A percentile compares a stretch with the other conserved stretches of the same genome.
Evolutionary conservation across 495 filamentous ascomycete genomes (phyloP).

Genomic region (Collariella sp.): DNA sequence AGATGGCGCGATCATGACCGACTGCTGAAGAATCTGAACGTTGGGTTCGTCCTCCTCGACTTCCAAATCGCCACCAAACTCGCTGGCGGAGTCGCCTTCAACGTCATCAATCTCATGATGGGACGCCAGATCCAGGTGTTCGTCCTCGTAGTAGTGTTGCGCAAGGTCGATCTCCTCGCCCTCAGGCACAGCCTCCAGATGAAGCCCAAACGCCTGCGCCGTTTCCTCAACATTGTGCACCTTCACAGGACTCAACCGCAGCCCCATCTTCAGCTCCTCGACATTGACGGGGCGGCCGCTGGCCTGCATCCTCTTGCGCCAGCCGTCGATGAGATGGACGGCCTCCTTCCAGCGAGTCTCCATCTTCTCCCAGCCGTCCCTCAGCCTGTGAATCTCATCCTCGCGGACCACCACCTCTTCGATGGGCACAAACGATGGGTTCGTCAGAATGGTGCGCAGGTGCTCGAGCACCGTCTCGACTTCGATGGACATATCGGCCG

Average conservation of each 20-base stretch:
- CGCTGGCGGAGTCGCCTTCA: background rate
- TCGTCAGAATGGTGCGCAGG: constrained; percentile 73
- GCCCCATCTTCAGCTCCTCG: constrained; percentile 70
- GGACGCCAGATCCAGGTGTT: constrained; percentile 22
- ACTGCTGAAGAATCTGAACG: constrained; percentile 41
- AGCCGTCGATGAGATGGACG: constrained; percentile 81
- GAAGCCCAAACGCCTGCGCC: constrained; percentile 26
- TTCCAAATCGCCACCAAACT: constrained; percentile 36
- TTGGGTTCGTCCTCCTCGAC: constrained; percentile 41
- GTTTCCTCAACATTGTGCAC: constrained; percentile 46
- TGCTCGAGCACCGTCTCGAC: constrained; percentile 70
- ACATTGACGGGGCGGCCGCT: constrained; percentile 73
- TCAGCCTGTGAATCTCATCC: constrained; percentile 73
- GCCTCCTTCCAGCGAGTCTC: constrained; percentile 84
- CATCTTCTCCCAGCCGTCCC: constrained; percentile 84
- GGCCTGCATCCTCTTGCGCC: constrained; percentile 74
- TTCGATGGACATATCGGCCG: constrained; percentile 62
- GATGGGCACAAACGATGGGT: constrained; percentile 92
- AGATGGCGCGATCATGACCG: constrained; percentile 28
- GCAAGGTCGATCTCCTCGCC: constrained; percentile 22
- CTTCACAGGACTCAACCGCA: constrained; percentile 56
- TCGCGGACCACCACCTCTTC: constrained; percentile 87
- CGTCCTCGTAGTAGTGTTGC: constrained; percentile 13
- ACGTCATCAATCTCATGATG: constrained; percentile 13
- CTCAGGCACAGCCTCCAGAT: constrained; percentile 34